Evolutionary conservation across 2,329 filamentous ascomycete genomes (phyloP).

Genomic region (Alternaria brassicicola): DNA sequence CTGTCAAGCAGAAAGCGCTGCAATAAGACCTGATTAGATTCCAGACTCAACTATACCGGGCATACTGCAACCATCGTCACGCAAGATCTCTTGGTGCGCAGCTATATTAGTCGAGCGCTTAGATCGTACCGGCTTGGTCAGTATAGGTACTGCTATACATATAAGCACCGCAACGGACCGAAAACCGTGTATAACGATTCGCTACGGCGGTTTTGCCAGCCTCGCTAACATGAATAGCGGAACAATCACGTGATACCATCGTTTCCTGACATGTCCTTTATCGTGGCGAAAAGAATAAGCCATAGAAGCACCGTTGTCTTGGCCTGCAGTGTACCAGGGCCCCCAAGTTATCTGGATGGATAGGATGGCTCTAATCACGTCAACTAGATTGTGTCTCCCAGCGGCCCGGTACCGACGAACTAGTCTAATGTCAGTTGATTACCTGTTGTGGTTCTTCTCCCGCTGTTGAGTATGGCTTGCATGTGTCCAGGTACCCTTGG

Average conservation of each 20-base stretch:
- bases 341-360: conserved; percentile 12
- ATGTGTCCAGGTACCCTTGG: background rate
- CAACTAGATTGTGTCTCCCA: background rate
- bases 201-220: background rate
- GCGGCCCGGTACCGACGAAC: conserved; percentile 6
- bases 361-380: conserved; percentile 3
- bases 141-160: background rate
- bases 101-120: conserved; percentile 1
- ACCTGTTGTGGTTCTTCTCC: background rate
- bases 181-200: background rate
- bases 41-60: conserved; percentile 6
- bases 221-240: background rate
- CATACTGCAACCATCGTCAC: background rate
- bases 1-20: background rate
- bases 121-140: background rate
- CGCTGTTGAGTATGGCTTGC: conserved; percentile 3
- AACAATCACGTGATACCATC: background rate
- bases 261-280: background rate
- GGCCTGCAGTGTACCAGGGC: background rate
- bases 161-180: background rate
- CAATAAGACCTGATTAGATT: conserved; percentile 1
- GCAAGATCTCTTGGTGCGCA: background rate
- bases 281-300: background rate
- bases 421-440: background rate
- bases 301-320: background rate